Base-by-base conservation (phyloP, 768 basidiomycete species). In the Nidularia sp. region DNA sequence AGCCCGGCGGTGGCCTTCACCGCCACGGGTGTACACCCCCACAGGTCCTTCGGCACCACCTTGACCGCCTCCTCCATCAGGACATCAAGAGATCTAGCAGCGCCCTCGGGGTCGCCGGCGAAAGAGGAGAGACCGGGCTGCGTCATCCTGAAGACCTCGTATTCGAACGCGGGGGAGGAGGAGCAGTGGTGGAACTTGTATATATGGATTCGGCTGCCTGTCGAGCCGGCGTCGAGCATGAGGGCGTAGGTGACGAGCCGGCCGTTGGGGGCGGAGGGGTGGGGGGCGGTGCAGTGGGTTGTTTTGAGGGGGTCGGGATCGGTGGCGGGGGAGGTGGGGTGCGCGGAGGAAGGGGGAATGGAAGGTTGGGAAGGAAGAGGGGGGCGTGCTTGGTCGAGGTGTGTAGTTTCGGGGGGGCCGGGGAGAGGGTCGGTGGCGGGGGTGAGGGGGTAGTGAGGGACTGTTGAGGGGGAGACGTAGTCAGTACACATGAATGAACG, bases 151-250 rank as follows among this genome's bases (percentile, higher is more conserved):
- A 98, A 98, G 5, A 89, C 88, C 64, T 99, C 97, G 73, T 94
- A 94, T 66, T 98, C 96, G 69, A 90, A 90, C 18, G 74, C 64
- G 1, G 93, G 85, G 0, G 88, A 81, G 0, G 85, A 66, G 0
- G 76, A 75, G 73, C 93, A 94, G 74, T 93, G 86, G 78, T 96
- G 79, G 83, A 98, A 98, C 65, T 97, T 98, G 85, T 98, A 99
- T 33, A 98, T 80, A 77, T 99, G 97, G 62, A 98, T 94, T 13
- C 97, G 84, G 0, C 95, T 97, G 15, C 96, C 97, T 0, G 94
- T 97, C 13, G 95, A 98, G 22, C 97, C 97, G 0, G 97, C 96
- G 67, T 99, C 97, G 71, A 98, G 90, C 86, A 98, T 97, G 61
- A 98, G 80, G 0, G 93, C 94, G 67, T 90, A 99, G 66, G 93